Conservation (phyloP, 768 basidiomycete genomes). For the Pleurotus sapidus region DNA sequence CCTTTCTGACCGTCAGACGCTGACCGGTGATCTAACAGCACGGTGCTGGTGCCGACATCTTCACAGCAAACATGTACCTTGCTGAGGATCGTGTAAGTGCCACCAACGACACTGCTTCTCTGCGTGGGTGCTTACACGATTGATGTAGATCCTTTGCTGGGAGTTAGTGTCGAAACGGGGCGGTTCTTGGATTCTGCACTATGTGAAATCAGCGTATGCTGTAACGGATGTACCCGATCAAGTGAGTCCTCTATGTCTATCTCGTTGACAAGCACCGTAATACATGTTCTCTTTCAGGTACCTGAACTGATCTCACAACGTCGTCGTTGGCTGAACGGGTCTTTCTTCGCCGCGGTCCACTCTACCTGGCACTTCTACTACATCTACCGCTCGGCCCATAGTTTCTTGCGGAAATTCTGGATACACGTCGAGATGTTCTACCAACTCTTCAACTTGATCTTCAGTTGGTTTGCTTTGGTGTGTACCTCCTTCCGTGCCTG, state of each 20-base stretch:
- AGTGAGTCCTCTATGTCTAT: constrained; percentile 31
- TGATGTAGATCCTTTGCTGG: constrained; percentile 83
- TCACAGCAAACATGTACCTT: constrained; percentile 95
- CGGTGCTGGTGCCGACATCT: constrained; percentile 84
- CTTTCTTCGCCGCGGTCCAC: constrained; percentile 97
- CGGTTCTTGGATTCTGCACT: constrained; percentile 90
- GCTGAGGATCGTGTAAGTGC: constrained; percentile 76
- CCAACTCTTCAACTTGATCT: constrained; percentile 86
- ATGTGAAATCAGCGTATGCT: constrained; percentile 92
- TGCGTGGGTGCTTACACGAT: background rate
- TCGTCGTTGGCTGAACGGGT: constrained; percentile 95
- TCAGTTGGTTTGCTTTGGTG: constrained; percentile 88
- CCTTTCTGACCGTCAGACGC: background rate
- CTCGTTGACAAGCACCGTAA: background rate
- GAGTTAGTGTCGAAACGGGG: constrained; percentile 95
- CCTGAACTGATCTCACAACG: constrained; percentile 95
- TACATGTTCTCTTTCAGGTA: constrained; percentile 43
- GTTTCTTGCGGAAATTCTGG: constrained; percentile 84
- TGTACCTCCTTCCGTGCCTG: constrained; percentile 18
- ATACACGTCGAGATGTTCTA: constrained; percentile 94
- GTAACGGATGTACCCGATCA: constrained; percentile 94
- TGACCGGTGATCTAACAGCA: constrained; percentile 37
- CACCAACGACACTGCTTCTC: background rate
- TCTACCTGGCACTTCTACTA: constrained; percentile 92
- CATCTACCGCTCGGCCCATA: constrained; percentile 87